Base-by-base conservation (phyloP, 2,329 filamentous ascomycete species). In the Penicillium occitanis region DNA sequence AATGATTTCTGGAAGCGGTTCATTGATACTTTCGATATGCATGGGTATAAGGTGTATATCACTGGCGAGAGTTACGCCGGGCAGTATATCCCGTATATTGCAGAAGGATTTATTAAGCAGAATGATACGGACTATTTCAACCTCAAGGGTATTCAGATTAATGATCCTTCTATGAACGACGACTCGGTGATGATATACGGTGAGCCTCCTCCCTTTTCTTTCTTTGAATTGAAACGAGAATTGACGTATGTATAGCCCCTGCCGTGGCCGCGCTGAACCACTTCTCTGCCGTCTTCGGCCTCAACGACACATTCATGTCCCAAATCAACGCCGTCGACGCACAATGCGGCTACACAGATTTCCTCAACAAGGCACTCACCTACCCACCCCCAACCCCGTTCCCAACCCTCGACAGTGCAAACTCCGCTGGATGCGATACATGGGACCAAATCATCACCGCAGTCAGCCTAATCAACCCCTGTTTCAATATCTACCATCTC, bases 401-500 rank as follows among this genome's bases (percentile, higher is more conserved):
- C 82, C 84, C 67, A 74, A 40, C 76, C 25, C 76, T 79, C 61
- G 76, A 79, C 30, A 70, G 78, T 42, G 78, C 78, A 0, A 72
- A 48, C 19, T 1, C 3, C 22, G 7, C 61, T 13, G 64, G 77
- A 0, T 93, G 91, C 74, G 80, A 82, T 61, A 72, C 91, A 19
- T 90, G 84, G 71, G 75, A 83, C 65, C 79, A 84, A 28, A 84
- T 91, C 40, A 80, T 80, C 71, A 70, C 81, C 0, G 88, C 87
- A 37, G 84, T 84, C 5, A 68, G 80, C 4, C 72, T 80, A 0
- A 76, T 86, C 40, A 95, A 95, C 78, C 91, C 91, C 0, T 95
- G 92, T 80, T 96, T 90, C 78, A 87, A 92, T 74, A 80, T 91
- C 10, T 95, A 94, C 78, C 86, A 90, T 63, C 85, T 94, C 13